Conservation (phyloP, 1,284 basidiomycete genomes). For the Ceratobasidium sp. region DNA sequence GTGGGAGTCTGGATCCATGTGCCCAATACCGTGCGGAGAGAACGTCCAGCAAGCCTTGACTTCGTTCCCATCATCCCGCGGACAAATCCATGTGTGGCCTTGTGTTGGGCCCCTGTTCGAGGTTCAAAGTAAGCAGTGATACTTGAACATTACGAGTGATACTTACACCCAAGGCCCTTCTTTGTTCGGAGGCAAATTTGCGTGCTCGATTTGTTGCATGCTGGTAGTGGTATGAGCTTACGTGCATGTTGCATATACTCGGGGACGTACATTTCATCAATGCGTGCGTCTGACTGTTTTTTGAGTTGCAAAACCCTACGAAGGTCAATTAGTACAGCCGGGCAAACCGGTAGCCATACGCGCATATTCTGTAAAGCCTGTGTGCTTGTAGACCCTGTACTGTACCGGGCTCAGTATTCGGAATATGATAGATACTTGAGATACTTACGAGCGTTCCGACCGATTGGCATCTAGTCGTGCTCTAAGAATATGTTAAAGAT, state of each 20-base stretch:
- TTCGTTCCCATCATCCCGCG: background rate
- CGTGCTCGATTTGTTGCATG: background rate
- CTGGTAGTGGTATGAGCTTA: background rate
- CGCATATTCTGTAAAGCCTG: background rate
- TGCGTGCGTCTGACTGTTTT: background rate
- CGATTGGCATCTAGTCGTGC: background rate
- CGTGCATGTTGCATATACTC: background rate
- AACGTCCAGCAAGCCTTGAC: constrained; percentile 10
- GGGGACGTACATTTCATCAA: background rate
- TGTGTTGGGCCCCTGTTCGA: background rate
- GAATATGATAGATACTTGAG: background rate
- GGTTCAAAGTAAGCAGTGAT: background rate
- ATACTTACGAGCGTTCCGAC: background rate
- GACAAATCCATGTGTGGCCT: background rate
- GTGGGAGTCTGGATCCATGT: background rate
- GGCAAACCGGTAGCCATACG: background rate
- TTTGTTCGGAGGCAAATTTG: background rate
- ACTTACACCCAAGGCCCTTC: background rate
- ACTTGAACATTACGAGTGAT: background rate
- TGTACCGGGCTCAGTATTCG: background rate
- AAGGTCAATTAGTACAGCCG: background rate
- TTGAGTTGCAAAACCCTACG: constrained; percentile 1
- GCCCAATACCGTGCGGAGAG: background rate
- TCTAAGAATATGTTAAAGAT: background rate
- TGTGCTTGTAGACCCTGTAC: background rate